Conservation (phyloP, 2,329 filamentous ascomycete genomes). For the Claviceps capensis region DNA sequence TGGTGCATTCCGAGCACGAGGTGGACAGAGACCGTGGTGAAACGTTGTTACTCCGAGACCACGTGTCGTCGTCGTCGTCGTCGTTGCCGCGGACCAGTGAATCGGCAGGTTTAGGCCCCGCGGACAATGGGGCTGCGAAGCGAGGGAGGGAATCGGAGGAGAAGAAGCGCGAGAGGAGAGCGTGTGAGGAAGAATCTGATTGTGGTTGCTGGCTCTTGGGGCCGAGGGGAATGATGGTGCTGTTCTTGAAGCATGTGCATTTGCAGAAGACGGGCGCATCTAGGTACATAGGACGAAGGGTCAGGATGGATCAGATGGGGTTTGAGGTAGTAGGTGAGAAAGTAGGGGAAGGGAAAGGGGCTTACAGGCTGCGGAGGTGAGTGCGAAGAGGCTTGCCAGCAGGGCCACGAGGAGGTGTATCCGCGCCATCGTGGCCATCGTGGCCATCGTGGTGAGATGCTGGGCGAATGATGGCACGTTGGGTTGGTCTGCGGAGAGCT, state of each 20-base stretch:
- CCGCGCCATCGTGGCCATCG: slow-evolving; percentile 23
- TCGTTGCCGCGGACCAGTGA: not conserved
- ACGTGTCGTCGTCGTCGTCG: not conserved
- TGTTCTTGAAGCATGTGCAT: slow-evolving; percentile 57
- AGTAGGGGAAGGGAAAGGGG: not conserved
- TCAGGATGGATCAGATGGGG: slow-evolving; percentile 8
- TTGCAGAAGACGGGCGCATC: slow-evolving; percentile 54
- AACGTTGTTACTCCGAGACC: slow-evolving; percentile 1
- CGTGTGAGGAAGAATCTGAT: slow-evolving; percentile 11
- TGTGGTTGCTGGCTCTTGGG: slow-evolving; percentile 21
- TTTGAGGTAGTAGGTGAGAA: not conserved
- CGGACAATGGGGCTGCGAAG: slow-evolving; percentile 9
- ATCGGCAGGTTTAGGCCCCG: not conserved
- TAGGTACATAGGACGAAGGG: slow-evolving; percentile 14
- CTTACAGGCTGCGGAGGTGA: slow-evolving; percentile 30
- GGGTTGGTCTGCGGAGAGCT: not conserved
- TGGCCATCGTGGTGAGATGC: slow-evolving; percentile 19
- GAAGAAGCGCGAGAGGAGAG: slow-evolving; percentile 10
- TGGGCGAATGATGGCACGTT: not conserved
- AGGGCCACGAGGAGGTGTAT: slow-evolving; percentile 23
- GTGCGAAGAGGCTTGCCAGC: slow-evolving; percentile 20
- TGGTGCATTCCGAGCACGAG: slow-evolving; percentile 48
- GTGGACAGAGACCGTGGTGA: slow-evolving; percentile 25
- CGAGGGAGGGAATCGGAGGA: slow-evolving; percentile 8
- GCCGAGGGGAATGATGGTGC: slow-evolving; percentile 51